Percentiles rank a stretch among this genome's conserved stretches.
Evolutionary conservation across 306 rosid genomes (phyloP).

Genomic region (Castanopsis chinensis): DNA sequence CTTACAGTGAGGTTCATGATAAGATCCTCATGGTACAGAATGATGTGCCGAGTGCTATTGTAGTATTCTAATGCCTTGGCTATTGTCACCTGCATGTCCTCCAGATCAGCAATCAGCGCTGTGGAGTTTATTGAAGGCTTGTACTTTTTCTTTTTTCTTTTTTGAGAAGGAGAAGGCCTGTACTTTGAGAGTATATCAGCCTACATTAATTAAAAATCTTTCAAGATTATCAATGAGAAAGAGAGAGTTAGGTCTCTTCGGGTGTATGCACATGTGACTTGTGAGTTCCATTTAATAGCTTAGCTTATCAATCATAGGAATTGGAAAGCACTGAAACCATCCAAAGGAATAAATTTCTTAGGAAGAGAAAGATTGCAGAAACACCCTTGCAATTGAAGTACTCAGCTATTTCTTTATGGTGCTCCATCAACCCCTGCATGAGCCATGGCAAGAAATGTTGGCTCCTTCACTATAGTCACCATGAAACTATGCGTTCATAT

Average conservation of each 20-base stretch:
- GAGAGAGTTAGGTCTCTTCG: constrained; percentile 61
- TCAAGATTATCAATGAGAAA: constrained; percentile 3
- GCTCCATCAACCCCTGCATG: constrained; percentile 81
- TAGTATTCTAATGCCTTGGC: constrained; percentile 63
- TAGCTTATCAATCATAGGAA: constrained; percentile 88
- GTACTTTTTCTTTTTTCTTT: constrained; percentile 22
- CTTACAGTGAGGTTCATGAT: constrained; percentile 69
- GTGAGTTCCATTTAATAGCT: constrained; percentile 91
- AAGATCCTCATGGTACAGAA: constrained; percentile 83
- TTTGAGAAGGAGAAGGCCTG: constrained; percentile 42
- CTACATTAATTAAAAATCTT: constrained; percentile 36
- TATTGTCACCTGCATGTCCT: constrained; percentile 60
- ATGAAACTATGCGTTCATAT: constrained; percentile 9
- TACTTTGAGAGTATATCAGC: constrained; percentile 77
- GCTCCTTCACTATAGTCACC: constrained; percentile 18
- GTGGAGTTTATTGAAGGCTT: constrained; percentile 70
- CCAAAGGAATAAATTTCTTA: constrained; percentile 73
- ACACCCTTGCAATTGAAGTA: constrained; percentile 74
- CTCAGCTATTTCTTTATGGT: constrained; percentile 67
- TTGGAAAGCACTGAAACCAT: constrained; percentile 84
- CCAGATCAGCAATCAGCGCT: constrained; percentile 56
- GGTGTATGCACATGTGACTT: constrained; percentile 88
- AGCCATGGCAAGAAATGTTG: constrained; percentile 16
- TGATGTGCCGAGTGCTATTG: constrained; percentile 72
- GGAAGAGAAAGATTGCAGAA: constrained; percentile 78